Percentiles rank a stretch among this genome's conserved stretches.
These are phyloP conservation scores for Hymenoscyphus salicellus DNA, from an alignment of 2,329 filamentous ascomycete species.

Conservation along the genomic window DNA sequence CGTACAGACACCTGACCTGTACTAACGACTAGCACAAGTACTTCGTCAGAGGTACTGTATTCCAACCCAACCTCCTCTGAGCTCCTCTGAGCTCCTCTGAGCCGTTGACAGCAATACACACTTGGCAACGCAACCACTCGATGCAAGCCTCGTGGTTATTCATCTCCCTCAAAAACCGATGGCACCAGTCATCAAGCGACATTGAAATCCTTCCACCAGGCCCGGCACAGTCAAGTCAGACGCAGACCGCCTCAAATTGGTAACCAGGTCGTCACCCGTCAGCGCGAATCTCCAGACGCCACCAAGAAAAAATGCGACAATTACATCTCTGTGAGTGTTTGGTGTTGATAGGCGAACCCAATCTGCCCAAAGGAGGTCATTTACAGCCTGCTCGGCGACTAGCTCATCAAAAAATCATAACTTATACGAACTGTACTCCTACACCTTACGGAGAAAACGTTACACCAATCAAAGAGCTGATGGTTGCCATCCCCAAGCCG, in stretches of 20 bases:
- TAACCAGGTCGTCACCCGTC: neutral
- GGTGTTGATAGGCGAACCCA: neutral
- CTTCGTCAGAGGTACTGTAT: neutral
- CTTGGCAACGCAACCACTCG: neutral
- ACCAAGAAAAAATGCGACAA: neutral
- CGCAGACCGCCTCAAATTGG: neutral
- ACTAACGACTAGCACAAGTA: no score
- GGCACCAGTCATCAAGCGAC: neutral
- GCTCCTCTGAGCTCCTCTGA: neutral
- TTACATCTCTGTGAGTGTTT: neutral
- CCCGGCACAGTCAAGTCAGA: neutral
- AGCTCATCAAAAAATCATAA: neutral
- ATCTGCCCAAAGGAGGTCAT: neutral
- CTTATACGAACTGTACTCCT: neutral
- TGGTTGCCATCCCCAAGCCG: neutral
- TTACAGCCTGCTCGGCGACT: neutral
- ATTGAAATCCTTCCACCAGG: neutral
- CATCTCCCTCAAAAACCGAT: neutral
- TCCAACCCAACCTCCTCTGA: neutral
- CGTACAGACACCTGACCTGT: no score
- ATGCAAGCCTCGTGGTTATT: slow-evolving; percentile 2
- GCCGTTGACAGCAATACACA: neutral
- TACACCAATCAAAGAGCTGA: neutral
- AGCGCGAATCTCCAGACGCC: neutral
- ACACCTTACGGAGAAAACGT: neutral